Evolutionary conservation across 371 early-diverging fungal species (phyloP).

Genomic region (Rhizopus delemar): DNA sequence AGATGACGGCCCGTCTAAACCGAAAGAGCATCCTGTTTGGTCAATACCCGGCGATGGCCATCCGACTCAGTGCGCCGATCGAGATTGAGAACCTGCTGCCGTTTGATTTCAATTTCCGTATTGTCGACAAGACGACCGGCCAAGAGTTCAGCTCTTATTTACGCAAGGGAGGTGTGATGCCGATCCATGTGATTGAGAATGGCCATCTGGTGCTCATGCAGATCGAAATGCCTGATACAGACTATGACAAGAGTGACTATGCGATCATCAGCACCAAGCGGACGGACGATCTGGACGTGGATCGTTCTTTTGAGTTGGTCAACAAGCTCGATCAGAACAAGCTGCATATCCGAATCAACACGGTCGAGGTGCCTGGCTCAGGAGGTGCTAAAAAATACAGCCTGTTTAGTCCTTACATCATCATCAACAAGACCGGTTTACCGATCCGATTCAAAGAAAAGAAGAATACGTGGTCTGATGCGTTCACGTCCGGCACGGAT

Average conservation of each 20-base stretch:
- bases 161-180: constrained; percentile 71
- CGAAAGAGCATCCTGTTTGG: constrained; percentile 58
- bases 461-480: constrained; percentile 69
- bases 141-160: constrained; percentile 68
- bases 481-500: constrained; percentile 73
- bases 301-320: constrained; percentile 69
- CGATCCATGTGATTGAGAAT: constrained; percentile 86
- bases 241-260: constrained; percentile 75
- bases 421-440: constrained; percentile 92
- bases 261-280: constrained; percentile 83
- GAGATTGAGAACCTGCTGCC: constrained; percentile 96
- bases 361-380: constrained; percentile 60
- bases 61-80: constrained; percentile 86
- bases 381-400: constrained; percentile 71
- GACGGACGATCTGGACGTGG: constrained; percentile 67
- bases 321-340: constrained; percentile 66
- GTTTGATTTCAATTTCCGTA: constrained; percentile 76
- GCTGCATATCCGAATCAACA: constrained; percentile 66
- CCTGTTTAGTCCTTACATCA: constrained; percentile 73
- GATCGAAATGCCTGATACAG: constrained; percentile 72
- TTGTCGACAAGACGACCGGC: constrained; percentile 73
- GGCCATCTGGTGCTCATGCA: constrained; percentile 78
- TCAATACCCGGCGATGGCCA: constrained; percentile 82
- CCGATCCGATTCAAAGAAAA: constrained; percentile 79
- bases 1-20: constrained; percentile 58